Conservation (phyloP, 768 basidiomycete genomes). For the Leccinum rimulosum region DNA sequence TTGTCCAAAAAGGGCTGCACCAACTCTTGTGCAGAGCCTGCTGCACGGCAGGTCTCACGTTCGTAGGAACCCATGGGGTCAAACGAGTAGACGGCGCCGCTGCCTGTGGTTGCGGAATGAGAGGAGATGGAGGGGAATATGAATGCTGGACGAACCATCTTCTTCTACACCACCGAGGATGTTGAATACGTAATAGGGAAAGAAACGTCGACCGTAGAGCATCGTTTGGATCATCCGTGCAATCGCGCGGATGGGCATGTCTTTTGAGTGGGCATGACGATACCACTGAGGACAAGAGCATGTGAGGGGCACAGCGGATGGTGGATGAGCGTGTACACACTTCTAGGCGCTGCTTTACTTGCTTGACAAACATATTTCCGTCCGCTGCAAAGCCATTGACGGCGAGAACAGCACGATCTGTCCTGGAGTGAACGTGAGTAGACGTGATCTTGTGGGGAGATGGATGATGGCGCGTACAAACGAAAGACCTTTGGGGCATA, state of each 20-base stretch:
- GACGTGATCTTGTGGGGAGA: neutral
- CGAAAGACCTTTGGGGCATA: conserved; percentile 95
- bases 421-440: conserved; percentile 45
- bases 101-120: conserved; percentile 47
- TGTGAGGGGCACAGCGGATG: neutral
- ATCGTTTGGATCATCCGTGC: conserved; percentile 98
- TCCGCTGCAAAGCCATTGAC: conserved; percentile 98
- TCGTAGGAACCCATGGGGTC: conserved; percentile 99
- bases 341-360: conserved; percentile 92
- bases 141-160: conserved; percentile 63
- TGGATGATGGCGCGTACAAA: conserved; percentile 57
- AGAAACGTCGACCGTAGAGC: conserved; percentile 94
- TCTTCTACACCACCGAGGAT: conserved; percentile 96
- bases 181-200: conserved; percentile 98
- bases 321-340: conserved; percentile 42
- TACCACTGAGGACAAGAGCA: conserved; percentile 70
- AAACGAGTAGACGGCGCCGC: conserved; percentile 99
- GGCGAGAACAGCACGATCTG: conserved; percentile 88
- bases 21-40: conserved; percentile 91
- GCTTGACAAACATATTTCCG: conserved; percentile 97
- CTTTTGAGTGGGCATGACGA: conserved; percentile 93
- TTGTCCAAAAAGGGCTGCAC: conserved; percentile 99
- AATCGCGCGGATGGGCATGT: conserved; percentile 95
- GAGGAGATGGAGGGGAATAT: neutral
- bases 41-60: conserved; percentile 93